These are phyloP conservation scores for Podila clonocystis DNA, from an alignment of 192 early-diverging fungal species.

Conservation along the genomic window DNA sequence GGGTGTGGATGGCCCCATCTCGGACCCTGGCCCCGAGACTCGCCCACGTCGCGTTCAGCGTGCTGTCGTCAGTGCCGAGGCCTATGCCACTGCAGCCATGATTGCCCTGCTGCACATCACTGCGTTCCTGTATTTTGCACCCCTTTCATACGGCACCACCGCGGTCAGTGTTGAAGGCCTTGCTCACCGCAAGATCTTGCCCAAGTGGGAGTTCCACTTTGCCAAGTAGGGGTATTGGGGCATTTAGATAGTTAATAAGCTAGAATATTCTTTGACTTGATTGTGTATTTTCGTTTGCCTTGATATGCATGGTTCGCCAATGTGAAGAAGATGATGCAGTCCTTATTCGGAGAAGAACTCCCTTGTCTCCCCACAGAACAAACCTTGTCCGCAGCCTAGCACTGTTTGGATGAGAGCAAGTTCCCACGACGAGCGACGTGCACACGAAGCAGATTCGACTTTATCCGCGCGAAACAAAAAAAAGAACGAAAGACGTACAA, in stretches of 20 bases:
- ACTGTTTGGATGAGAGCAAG: too few relatives aligned
- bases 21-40: slow-evolving; percentile 42
- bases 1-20: slow-evolving; percentile 61
- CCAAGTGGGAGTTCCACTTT: slow-evolving; percentile 91
- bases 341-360: too few relatives aligned
- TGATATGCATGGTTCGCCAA: background rate
- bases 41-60: slow-evolving; percentile 54
- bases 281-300: too few relatives aligned
- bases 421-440: too few relatives aligned
- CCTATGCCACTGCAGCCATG: slow-evolving; percentile 50
- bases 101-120: slow-evolving; percentile 62
- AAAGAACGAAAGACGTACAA: too few relatives aligned
- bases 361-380: background rate
- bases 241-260: background rate
- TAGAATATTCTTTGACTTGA: background rate
- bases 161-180: slow-evolving; percentile 68
- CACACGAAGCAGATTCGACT: too few relatives aligned
- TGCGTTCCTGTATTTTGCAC: slow-evolving; percentile 84
- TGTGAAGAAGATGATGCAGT: too few relatives aligned
- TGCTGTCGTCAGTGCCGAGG: slow-evolving; percentile 33
- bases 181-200: slow-evolving; percentile 71
- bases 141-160: slow-evolving; percentile 87
- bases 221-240: slow-evolving; percentile 35
- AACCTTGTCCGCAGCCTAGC: background rate
- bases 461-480: too few relatives aligned